Conservation (phyloP, 2,329 filamentous ascomycete species). For the Colletotrichum nymphaeae region DNA sequence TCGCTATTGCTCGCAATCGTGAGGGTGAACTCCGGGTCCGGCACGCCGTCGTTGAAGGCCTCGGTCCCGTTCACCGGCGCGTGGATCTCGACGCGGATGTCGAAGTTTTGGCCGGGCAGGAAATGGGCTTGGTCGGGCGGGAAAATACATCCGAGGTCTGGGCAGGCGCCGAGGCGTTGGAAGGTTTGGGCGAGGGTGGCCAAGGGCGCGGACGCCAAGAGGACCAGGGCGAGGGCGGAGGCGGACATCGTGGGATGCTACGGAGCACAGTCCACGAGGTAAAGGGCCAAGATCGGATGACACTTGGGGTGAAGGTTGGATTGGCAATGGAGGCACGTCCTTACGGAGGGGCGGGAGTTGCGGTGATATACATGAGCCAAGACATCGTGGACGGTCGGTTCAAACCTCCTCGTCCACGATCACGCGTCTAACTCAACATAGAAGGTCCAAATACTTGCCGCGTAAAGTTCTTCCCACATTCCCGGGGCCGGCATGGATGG, state of each 20-base stretch:
- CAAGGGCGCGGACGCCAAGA: conserved; percentile 47
- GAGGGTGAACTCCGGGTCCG: conserved; percentile 81
- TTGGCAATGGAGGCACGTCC: not conserved
- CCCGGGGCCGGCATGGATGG: not conserved
- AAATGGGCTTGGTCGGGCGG: conserved; percentile 80
- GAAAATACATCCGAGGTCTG: conserved; percentile 69
- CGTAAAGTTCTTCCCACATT: not conserved
- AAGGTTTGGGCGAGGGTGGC: conserved; percentile 65
- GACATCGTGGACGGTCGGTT: not conserved
- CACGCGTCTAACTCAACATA: conserved; percentile 22
- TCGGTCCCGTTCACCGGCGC: conserved; percentile 85
- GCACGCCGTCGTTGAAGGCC: conserved; percentile 72
- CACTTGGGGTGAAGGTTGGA: not conserved
- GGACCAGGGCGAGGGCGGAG: conserved; percentile 46
- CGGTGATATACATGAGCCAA: not conserved
- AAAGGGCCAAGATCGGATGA: not conserved
- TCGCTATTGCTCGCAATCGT: conserved; percentile 75
- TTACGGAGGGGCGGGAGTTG: too few relatives aligned
- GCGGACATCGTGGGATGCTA: conserved; percentile 46
- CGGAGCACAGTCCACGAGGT: not conserved
- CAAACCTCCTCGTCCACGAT: not conserved
- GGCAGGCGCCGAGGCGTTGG: conserved; percentile 69
- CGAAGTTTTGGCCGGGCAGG: conserved; percentile 84
- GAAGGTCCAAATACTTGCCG: conserved; percentile 21
- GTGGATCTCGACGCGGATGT: conserved; percentile 85